These are phyloP conservation scores for Luffa aegyptiaca DNA, from an alignment of 306 rosid species.

Conservation along the genomic window DNA sequence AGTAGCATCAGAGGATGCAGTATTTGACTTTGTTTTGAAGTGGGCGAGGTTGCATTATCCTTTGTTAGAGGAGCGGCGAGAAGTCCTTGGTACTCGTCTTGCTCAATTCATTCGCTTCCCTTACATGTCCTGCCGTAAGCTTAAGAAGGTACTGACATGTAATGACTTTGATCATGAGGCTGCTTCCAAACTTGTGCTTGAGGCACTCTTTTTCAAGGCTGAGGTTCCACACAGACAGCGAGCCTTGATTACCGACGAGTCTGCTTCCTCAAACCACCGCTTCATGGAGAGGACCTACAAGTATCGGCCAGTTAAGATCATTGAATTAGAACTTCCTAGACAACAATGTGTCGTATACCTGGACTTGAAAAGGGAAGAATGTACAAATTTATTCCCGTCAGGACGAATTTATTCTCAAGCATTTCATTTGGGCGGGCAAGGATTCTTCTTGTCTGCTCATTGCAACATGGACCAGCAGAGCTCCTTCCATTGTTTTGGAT, in stretches of 20 bases:
- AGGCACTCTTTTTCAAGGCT: slow-evolving; percentile 84
- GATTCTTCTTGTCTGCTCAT: slow-evolving; percentile 92
- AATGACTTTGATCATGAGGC: slow-evolving; percentile 77
- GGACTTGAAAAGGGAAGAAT: slow-evolving; percentile 89
- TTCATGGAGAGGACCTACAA: slow-evolving; percentile 84
- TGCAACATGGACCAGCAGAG: slow-evolving; percentile 98
- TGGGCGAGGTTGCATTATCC: slow-evolving; percentile 67
- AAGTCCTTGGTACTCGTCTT: slow-evolving; percentile 57
- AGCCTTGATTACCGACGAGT: slow-evolving; percentile 57
- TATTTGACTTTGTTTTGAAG: slow-evolving; percentile 81
- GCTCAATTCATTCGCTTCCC: slow-evolving; percentile 83
- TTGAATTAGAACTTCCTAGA: slow-evolving; percentile 84
- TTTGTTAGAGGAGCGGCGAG: slow-evolving; percentile 72
- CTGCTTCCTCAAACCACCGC: slow-evolving; percentile 39
- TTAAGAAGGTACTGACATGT: slow-evolving; percentile 77
- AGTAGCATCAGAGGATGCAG: slow-evolving; percentile 92
- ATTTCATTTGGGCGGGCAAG: slow-evolving; percentile 93
- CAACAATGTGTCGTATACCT: slow-evolving; percentile 86
- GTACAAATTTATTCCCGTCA: slow-evolving; percentile 56
- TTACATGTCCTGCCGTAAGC: slow-evolving; percentile 82
- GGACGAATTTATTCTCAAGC: slow-evolving; percentile 97
- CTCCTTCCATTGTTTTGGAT: slow-evolving; percentile 90
- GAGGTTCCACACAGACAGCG: slow-evolving; percentile 93
- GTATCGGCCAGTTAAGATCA: slow-evolving; percentile 91
- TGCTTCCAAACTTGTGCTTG: slow-evolving; percentile 75